Evolutionary conservation across 805 yeast genomes (phyloP), one percentile per base, ranked within the genome.

Genomic region (Starmerella roubikii): DNA sequence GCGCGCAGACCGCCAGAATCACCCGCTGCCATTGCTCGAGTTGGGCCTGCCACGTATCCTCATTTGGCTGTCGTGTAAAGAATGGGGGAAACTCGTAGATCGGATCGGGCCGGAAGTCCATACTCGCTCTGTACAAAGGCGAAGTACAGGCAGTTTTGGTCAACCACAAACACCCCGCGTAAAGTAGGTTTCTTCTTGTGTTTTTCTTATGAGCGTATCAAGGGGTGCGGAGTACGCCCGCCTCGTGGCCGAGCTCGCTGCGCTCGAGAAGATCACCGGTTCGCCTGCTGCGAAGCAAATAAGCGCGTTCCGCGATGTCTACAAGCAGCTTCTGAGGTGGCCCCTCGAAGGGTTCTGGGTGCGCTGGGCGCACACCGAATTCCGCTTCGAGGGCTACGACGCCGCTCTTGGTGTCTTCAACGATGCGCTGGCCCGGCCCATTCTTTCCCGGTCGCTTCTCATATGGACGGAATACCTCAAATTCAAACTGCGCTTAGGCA

Each of bases 71-170:
- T 44, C 74, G 68, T 8, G 97, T 91, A 61, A 75, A 88, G 49
- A 88, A 73, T 0, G 98, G 98, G 5, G 96, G 96, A 57, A 85
- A 88, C 28, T 72, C 65, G 52, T 75, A 74, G 16, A 77, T 74
- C 3, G 41, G 46, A 25, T 68, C 24, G 4, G 33, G 33, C 7
- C 24, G 22, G 24, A 30, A 30, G 13, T 29, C 31, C 31, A 29
- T 29, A n/a, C n/a, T n/a, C n/a, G n/a, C n/a, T n/a, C n/a, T n/a
- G n/a, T n/a, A n/a, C n/a, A n/a, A n/a, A n/a, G n/a, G n/a, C n/a
- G n/a, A n/a, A n/a, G n/a, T n/a, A n/a, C n/a, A n/a, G n/a, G n/a
- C n/a, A n/a, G n/a, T n/a, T n/a, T n/a, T n/a, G n/a, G n/a, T n/a
- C n/a, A n/a, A n/a, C n/a, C n/a, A n/a, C n/a, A n/a, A n/a, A n/a